Conservation (phyloP, 305 asterid species). For the Rubia peregrina region DNA sequence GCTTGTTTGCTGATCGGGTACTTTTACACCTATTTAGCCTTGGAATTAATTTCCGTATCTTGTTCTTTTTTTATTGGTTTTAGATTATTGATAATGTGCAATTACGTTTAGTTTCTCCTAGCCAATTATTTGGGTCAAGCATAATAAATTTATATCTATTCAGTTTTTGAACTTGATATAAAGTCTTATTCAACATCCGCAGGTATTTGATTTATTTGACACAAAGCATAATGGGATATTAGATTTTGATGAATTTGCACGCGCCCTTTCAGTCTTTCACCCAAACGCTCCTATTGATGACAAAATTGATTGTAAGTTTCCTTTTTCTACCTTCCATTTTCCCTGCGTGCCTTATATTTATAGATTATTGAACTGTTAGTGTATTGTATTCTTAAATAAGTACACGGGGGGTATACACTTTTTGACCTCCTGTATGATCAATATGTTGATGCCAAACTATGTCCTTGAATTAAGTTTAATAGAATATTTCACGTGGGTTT, state of each 20-base stretch:
- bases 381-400: neutral
- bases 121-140: neutral
- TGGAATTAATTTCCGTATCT: neutral
- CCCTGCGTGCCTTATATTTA: neutral
- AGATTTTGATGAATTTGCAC: conserved; percentile 95
- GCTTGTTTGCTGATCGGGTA: conserved; percentile 90
- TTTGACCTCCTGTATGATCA: no score
- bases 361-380: neutral
- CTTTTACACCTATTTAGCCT: conserved; percentile 9
- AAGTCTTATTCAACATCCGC: conserved; percentile 1
- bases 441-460: neutral
- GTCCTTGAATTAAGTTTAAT: neutral
- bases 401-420: neutral
- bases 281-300: conserved; percentile 96
- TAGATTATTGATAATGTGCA: neutral
- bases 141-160: neutral
- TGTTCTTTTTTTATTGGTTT: neutral
- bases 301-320: conserved; percentile 77
- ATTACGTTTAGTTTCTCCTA: neutral
- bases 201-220: conserved; percentile 92
- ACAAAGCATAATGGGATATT: conserved; percentile 86
- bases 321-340: conserved; percentile 14
- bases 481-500: neutral
- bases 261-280: conserved; percentile 95
- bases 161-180: neutral